Evolutionary conservation across 75 land plant species (phyloP), one percentile per base, ranked within the genome.

Genomic region (Cupressus sempervirens): DNA sequence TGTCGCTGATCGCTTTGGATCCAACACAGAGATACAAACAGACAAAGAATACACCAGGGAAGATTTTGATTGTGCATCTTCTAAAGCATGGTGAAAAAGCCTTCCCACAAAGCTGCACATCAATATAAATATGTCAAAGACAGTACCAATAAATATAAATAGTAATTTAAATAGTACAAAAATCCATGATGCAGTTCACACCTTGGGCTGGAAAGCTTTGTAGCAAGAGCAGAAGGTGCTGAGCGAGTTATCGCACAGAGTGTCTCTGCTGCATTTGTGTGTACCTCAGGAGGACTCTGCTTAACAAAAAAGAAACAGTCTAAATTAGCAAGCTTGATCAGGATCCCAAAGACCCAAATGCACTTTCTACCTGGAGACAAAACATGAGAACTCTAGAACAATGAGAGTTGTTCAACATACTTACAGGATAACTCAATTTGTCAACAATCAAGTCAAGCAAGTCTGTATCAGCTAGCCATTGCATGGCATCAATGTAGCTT

Each of bases 391-490:
- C 36, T 12, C 74, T 23, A 70, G 36, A 70, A 70, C 74, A 32
- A 3, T 3, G 2, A 32, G 74, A 70, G 26, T 76, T 41, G 3
- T 38, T 45, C 16, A 76, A 76, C 38, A 68, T 36, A 92, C 92
- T 87, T 90, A 98, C 99, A 70, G 91, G 91, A 38, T 98, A 93
- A 83, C 93, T 96, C 81, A 98, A 92, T 87, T 96, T 98, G 83
- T 98, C 99, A 15, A 96, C 95, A 82, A 98, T 94, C 95, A 98
- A 90, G 80, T 98, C 96, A 83, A 96, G 92, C 34, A 96, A 92
- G 89, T 94, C 87, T 13, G 92, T 92, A 41, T 92, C 93, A 20
- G 94, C 94, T 76, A 98, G 85, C 96, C 98, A 98, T 84, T 90
- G 94, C 87, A 94, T 92, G 76, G 96, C 65, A 45, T 96, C 98